Evolutionary conservation across 2,329 filamentous ascomycete genomes (phyloP), one percentile per base, ranked within the genome.

Genomic region (Tolypocladium pustulatum): DNA sequence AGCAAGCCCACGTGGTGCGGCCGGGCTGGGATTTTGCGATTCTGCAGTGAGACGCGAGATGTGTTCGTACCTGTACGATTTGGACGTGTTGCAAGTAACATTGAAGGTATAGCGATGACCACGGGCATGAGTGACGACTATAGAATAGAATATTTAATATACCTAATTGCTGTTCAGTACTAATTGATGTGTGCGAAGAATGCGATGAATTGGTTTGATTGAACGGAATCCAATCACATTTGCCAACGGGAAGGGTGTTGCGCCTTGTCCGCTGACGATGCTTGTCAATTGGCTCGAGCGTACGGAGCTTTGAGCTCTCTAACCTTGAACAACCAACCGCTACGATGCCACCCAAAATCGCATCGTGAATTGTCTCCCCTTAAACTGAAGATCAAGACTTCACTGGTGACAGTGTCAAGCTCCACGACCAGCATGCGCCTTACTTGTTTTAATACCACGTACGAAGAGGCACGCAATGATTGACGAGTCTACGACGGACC

Each of bases 1-100:
- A 62, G 56, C 63, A 61, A 53, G 58, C 68, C 3, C 71, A 72
- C 52, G 60, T 63, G 12, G 68, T 71, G 2, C 68, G 71, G 38
- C 53, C 62, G 4, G 71, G 71, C 1, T 79, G 77, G 77, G 71
- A 73, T 7, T 79, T 79, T 69, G 75, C 75, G 4, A 64, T 76
- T 22, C 64, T 78, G 57, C 61, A 62, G 30, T 61, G 57, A 61
- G 15, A 41, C 7, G 32, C 49, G 43, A 10, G 27, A 3, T 20
- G 43, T 30, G 13, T 41, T 3, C 10, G 27, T 20, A 17, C 13
- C 6, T 30, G 27, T 32, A 13, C 20, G 46, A 32, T 51, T 34
- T 6, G 49, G 17, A 51, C 27, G 27, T 52, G 49, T 12, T n/a
- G 17, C 6, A n/a, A 8, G 49, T 34, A n/a, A 22, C 27, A 13